These are phyloP conservation scores for Phialophora tarda DNA, from an alignment of 2,329 filamentous ascomycete species.

Conservation along the genomic window DNA sequence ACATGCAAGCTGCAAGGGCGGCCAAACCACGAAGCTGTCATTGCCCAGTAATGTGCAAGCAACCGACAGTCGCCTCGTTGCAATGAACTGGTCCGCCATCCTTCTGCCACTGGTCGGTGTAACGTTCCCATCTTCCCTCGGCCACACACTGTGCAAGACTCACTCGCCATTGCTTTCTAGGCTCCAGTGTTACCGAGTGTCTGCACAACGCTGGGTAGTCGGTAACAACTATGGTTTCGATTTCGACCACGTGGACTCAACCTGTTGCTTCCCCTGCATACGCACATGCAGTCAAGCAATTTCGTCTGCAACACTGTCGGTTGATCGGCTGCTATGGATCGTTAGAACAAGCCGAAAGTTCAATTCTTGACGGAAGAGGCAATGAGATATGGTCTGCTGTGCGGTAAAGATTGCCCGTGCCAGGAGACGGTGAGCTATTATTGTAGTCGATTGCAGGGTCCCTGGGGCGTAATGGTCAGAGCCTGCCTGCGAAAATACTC, in stretches of 20 bases:
- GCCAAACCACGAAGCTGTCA: neutral
- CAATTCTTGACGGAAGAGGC: neutral
- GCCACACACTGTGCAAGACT: neutral
- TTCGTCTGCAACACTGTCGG: neutral
- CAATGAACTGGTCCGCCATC: neutral
- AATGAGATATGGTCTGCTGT: neutral
- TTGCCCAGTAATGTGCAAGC: neutral
- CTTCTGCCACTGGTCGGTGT: neutral
- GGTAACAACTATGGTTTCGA: neutral
- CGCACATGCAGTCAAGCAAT: neutral
- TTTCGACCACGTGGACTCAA: neutral
- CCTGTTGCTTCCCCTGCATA: neutral
- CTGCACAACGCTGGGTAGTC: neutral
- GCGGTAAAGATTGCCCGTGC: neutral
- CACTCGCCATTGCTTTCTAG: neutral
- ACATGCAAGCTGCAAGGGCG: neutral
- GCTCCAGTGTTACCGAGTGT: neutral
- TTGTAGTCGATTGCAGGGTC: neutral
- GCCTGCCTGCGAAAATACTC: neutral
- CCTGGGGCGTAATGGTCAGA: neutral
- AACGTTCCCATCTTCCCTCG: neutral
- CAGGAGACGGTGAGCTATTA: neutral
- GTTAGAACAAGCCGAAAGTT: too few species aligned
- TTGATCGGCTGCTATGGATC: neutral
- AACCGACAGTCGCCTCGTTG: neutral